phyloP scores from a whole-genome alignment of 441 rosid genomes.

The Gossypium schwendimanii region DNA sequence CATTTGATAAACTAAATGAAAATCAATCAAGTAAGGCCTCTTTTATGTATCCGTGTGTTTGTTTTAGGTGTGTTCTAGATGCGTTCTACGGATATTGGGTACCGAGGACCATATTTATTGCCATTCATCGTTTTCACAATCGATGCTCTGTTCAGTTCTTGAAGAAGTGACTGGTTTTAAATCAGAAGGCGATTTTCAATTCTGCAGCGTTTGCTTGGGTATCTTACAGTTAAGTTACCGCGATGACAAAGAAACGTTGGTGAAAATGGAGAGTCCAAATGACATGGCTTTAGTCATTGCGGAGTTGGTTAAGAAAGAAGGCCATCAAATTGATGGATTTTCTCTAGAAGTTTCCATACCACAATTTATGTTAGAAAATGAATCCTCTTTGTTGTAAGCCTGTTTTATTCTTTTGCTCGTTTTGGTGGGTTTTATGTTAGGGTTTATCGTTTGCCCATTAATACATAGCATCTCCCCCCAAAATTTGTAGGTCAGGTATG shows the following conservation, averaged over 20 bases:
- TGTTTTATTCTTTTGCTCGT: neutral
- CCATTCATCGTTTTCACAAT: slow-evolving; percentile 23
- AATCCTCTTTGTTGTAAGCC: slow-evolving; percentile 47
- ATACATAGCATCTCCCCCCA: neutral
- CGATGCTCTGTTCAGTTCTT: slow-evolving; percentile 26
- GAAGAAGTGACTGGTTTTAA: slow-evolving; percentile 3
- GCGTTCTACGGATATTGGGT: slow-evolving; percentile 63
- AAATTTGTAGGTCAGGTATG: slow-evolving; percentile 47
- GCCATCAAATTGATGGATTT: slow-evolving; percentile 58
- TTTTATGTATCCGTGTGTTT: neutral
- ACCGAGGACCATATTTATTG: slow-evolving; percentile 29
- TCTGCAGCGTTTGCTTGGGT: slow-evolving; percentile 74
- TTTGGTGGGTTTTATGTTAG: neutral
- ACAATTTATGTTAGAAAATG: slow-evolving; percentile 42
- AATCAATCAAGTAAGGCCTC: neutral
- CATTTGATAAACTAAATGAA: neutral
- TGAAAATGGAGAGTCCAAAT: slow-evolving; percentile 28
- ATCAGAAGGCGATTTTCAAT: slow-evolving; percentile 24
- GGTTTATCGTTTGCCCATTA: neutral
- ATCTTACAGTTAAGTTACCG: slow-evolving; percentile 53
- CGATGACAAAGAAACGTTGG: slow-evolving; percentile 33
- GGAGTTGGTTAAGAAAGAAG: slow-evolving; percentile 52
- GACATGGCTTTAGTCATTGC: slow-evolving; percentile 43
- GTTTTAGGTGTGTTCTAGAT: slow-evolving; percentile 65
- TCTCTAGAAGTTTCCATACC: slow-evolving; percentile 73